Evolutionary conservation across 2,329 filamentous ascomycete genomes (phyloP), one percentile per base, ranked within the genome.

Genomic region (Fusarium concolor): DNA sequence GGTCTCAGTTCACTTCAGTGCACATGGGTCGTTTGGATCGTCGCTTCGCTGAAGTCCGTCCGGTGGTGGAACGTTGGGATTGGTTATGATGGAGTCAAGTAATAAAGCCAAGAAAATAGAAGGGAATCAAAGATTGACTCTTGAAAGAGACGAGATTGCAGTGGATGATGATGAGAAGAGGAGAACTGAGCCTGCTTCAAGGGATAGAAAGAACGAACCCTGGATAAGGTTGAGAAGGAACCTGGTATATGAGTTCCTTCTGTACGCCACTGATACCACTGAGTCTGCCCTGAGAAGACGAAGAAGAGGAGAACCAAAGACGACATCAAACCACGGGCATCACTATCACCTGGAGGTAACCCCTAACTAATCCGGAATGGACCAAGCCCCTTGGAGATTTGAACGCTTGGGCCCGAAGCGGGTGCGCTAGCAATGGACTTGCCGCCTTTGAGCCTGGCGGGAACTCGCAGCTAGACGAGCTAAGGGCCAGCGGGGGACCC

Each of bases 391-490:
- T 22, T 58, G 51, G 35, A 67, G 60, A 38, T 42, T 50, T 49
- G 56, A 45, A 62, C 67, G 70, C 70, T 72, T 71, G 67, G 67
- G 62, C 67, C 64, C 14, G 44, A 71, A 68, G 56, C 71, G 71
- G 71, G 68, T 67, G 68, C 56, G 63, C 71, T 73, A 73, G 31
- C 37, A 12, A 37, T 26, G 38, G 56, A 31, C 67, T 72, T 72
- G 67, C 55, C 70, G 69, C 49, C 56, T 73, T 54, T 67, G 60
- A 44, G 71, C 44, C 43, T 71, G 65, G 70, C 57, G 68, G 45
- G 55, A 68, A 35, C 58, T 31, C 37, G 50, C 45, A 69, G 65
- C 42, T 41, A 53, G 38, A 17, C 55, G 31, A 44, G 35, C 42
- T 45, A 51, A 38, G 26, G 44, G 33, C 20, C 56, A 45, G 65